These are phyloP conservation scores for Hypoxylon intermedium DNA, from an alignment of 495 filamentous ascomycete species.

Conservation along the genomic window DNA sequence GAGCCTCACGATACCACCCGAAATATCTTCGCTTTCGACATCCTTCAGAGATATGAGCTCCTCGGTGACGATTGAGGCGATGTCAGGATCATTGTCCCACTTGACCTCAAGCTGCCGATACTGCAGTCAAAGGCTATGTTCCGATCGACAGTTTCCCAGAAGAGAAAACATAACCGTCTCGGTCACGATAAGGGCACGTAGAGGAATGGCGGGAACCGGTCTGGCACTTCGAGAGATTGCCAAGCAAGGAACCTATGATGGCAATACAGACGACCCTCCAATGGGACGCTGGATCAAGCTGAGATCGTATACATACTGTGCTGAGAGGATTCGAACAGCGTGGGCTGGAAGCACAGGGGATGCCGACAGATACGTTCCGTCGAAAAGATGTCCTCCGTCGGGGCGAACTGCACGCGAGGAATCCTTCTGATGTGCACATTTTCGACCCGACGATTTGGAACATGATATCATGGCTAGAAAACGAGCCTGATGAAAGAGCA, in stretches of 20 bases:
- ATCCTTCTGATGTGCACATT: constrained; percentile 18
- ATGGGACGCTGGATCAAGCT: constrained; percentile 1
- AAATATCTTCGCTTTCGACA: constrained; percentile 1
- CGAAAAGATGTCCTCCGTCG: constrained; percentile 9
- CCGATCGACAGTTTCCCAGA: constrained; percentile 2
- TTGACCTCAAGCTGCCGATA: too few species aligned
- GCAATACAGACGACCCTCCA: constrained; percentile 1
- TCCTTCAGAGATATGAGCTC: constrained; percentile 7
- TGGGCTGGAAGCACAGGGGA: constrained; percentile 27
- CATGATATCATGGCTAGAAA: constrained; percentile 34
- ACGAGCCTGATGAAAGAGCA: constrained; percentile 17
- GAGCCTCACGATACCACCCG: constrained; percentile 15
- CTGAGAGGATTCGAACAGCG: constrained; percentile 9
- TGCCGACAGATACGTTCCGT: constrained; percentile 16
- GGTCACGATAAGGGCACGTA: constrained; percentile 10
- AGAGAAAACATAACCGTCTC: constrained; percentile 3
- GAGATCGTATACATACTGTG: constrained; percentile 5
- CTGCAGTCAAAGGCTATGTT: constrained; percentile 30
- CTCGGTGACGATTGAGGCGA: constrained; percentile 33
- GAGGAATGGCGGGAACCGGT: constrained; percentile 10
- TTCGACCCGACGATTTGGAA: constrained; percentile 24
- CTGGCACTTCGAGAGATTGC: background rate
- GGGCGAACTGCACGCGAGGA: constrained; percentile 2
- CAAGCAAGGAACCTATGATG: constrained; percentile 2
- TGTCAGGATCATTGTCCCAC: constrained; percentile 35